Evolutionary conservation across 352 stramenopile species (phyloP), one percentile per base, ranked within the genome.

Genomic region (Phytophthora constricta): DNA sequence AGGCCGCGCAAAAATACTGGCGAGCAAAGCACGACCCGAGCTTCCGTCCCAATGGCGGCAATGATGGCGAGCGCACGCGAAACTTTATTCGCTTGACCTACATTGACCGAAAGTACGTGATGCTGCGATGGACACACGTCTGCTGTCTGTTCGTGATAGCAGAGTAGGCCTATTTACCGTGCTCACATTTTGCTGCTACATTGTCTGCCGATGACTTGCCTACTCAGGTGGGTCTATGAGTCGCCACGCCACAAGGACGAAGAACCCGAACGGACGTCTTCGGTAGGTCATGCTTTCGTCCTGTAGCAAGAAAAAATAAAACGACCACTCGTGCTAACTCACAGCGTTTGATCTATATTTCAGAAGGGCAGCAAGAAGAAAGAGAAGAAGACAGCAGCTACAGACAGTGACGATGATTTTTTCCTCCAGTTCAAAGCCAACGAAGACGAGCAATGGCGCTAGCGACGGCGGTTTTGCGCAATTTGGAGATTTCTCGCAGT

Each of bases 11-110:
- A 62, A 95, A 95, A 59, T 93, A 90, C 59, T 96, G 89, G 89
- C 70, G 87, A 20, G 82, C 77, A 43, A 93, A 90, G 53, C 87
- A 94, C 69, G 89, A 96, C 65, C 70, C 86, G 23, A 94, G 70
- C 54, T 95, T 90, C 56, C 86, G 88, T 27, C 87, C 86, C 8
- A 81, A 67, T 25, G 89, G 89, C 46, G 80, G 84, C 8, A 95
- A 57, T 4, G 83, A 93, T 27, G 85, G 88, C 62, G 87, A 96
- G 23, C 86, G 87, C 57, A 93, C 84, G 49, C 85, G 88, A n/a
- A 96, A 96, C 62, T 96, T 96, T 66, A 95, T 96, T 52, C 87
- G 87, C 9, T 65, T 93, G 55, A 93, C 88, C 13, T 96, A 93
- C 70, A 87, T 96, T 28, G 87, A 96, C 58, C 83, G 89, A 70